Evolutionary conservation across 768 basidiomycete species (phyloP).

Genomic region (Podaxis mareebaensis): DNA sequence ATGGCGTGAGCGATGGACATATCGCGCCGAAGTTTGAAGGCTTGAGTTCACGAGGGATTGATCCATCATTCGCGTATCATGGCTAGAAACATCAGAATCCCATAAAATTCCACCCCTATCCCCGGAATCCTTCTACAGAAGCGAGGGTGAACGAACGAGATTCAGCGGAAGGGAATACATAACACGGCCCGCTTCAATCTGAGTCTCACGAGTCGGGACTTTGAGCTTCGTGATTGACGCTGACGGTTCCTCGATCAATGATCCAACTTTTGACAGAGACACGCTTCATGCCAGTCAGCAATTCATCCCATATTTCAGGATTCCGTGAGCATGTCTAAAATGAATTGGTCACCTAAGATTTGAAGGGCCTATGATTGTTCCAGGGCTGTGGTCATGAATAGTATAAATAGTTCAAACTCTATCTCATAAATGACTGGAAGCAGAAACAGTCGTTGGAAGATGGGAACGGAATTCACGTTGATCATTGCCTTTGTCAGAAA

Average conservation of each 20-base stretch:
- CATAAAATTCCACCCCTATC: background rate
- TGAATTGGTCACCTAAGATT: too few relatives aligned
- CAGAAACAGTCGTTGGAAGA: too few relatives aligned
- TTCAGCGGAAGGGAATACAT: background rate
- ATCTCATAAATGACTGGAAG: too few relatives aligned
- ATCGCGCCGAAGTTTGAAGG: background rate
- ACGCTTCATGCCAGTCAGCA: too few relatives aligned
- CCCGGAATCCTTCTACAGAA: background rate
- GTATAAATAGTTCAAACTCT: too few relatives aligned
- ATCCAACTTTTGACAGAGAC: background rate
- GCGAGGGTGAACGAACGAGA: background rate
- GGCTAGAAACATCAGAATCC: background rate
- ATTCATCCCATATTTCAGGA: too few relatives aligned
- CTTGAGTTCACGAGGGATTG: background rate
- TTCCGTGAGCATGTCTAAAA: too few relatives aligned
- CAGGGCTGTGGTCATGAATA: too few relatives aligned
- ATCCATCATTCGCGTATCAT: conserved; percentile 15
- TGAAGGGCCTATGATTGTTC: too few relatives aligned
- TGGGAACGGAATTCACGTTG: too few relatives aligned
- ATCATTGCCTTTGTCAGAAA: too few relatives aligned
- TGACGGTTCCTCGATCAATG: conserved; percentile 5
- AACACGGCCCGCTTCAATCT: background rate
- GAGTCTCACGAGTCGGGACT: background rate
- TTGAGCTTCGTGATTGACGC: background rate
- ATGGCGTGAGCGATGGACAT: background rate